Evolutionary conservation across 805 yeast genomes (phyloP).

Genomic region (Nakazawaea wyomingensis): DNA sequence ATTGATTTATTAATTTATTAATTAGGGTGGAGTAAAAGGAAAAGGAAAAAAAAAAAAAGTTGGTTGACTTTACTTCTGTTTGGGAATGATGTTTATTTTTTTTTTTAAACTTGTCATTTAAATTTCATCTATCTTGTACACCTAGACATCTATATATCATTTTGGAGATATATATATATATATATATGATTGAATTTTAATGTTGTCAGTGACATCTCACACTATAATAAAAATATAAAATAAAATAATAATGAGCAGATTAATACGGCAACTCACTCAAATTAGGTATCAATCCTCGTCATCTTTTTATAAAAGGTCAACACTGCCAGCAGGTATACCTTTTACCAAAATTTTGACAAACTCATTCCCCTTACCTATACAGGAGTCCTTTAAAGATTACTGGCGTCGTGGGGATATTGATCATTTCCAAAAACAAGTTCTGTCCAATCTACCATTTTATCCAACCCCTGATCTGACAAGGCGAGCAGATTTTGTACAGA

Average conservation of each 20-base stretch:
- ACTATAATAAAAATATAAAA: too few relatives aligned
- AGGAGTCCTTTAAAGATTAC: slow-evolving; percentile 52
- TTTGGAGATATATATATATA: too few relatives aligned
- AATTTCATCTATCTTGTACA: too few relatives aligned
- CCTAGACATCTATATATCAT: too few relatives aligned
- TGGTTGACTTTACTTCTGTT: too few relatives aligned
- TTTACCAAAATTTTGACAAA: slow-evolving; percentile 45
- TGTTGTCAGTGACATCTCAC: too few relatives aligned
- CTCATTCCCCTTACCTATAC: slow-evolving; percentile 52
- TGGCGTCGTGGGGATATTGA: slow-evolving; percentile 22
- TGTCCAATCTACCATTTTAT: slow-evolving; percentile 54
- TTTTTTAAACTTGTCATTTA: too few relatives aligned
- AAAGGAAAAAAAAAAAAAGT: too few relatives aligned
- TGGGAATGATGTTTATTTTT: too few relatives aligned
- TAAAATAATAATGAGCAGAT: not conserved
- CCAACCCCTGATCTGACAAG: slow-evolving; percentile 49
- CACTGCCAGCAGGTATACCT: slow-evolving; percentile 68
- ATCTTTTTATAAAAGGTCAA: slow-evolving; percentile 40
- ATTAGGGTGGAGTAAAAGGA: too few relatives aligned
- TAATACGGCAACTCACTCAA: not conserved
- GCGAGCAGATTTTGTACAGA: slow-evolving; percentile 41
- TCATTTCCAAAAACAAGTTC: slow-evolving; percentile 36
- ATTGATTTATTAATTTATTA: too few relatives aligned
- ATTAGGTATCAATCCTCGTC: not conserved
- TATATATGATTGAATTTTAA: not conserved